These are phyloP conservation scores for Suillus plorans DNA, from an alignment of 768 basidiomycete genomes.

Conservation along the genomic window DNA sequence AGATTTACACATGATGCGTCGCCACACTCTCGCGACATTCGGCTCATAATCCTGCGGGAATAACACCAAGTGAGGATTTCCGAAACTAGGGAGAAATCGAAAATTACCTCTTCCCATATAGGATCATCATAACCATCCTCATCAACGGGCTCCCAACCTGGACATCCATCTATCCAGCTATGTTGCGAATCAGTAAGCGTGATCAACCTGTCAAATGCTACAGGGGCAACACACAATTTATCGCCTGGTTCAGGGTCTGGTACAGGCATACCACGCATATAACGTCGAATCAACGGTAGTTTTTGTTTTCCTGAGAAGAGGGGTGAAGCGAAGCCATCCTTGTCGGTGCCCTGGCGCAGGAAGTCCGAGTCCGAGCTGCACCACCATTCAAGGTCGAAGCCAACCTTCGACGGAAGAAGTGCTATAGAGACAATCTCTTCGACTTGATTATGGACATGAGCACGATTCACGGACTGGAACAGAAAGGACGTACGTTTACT, in stretches of 20 bases:
- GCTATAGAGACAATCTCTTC: conserved; percentile 27
- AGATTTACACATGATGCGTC: not conserved
- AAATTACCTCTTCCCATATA: conserved; percentile 6
- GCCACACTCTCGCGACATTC: not conserved
- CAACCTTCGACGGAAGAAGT: conserved; percentile 14
- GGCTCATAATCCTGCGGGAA: not conserved
- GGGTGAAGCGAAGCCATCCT: conserved; percentile 21
- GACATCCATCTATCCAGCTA: conserved; percentile 22
- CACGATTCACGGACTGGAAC: not conserved
- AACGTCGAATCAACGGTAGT: not conserved
- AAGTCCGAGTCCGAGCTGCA: conserved; percentile 17
- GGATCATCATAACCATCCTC: conserved; percentile 27
- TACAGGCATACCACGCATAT: conserved; percentile 14
- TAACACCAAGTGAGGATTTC: not conserved
- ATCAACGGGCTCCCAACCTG: conserved; percentile 23
- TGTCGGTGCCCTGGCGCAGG: conserved; percentile 23
- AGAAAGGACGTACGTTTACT: conserved; percentile 19
- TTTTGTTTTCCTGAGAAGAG: conserved; percentile 23
- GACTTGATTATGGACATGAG: conserved; percentile 12
- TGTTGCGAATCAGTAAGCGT: not conserved
- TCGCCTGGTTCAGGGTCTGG: conserved; percentile 15
- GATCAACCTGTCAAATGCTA: not conserved
- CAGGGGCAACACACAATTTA: conserved; percentile 18
- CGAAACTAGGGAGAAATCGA: not conserved
- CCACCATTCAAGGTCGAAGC: conserved; percentile 20